Evolutionary conservation across 1,139 yeast genomes (phyloP).

Genomic region (Yamadazyma epiphylla): DNA sequence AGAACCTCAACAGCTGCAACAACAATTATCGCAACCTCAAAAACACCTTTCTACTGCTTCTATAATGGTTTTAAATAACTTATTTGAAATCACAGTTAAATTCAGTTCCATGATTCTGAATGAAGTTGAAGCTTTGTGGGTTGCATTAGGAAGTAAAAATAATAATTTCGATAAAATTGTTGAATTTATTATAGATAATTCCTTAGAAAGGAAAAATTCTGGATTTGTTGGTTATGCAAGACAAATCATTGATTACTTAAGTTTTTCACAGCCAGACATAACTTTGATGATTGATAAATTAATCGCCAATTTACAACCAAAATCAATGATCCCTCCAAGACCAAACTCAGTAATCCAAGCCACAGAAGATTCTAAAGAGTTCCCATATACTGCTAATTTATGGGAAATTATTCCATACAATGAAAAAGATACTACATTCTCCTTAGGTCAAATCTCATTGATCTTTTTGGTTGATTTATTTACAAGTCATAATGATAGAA

Average conservation of each 20-base stretch:
- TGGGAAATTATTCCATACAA: conserved; percentile 52
- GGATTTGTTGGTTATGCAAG: conserved; percentile 74
- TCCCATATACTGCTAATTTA: conserved; percentile 77
- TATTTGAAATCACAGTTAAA: conserved; percentile 80
- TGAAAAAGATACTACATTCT: conserved; percentile 74
- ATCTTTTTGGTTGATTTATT: conserved; percentile 80
- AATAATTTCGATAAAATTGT: conserved; percentile 69
- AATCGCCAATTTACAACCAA: conserved; percentile 71
- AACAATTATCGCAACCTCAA: too few relatives aligned
- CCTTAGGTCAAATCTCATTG: conserved; percentile 83
- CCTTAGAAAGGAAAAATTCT: conserved; percentile 70
- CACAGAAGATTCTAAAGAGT: conserved; percentile 14
- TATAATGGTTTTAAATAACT: conserved; percentile 74
- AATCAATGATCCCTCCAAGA: conserved; percentile 78
- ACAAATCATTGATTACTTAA: conserved; percentile 74
- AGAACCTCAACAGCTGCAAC: not conserved
- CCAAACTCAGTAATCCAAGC: conserved; percentile 14
- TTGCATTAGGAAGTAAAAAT: conserved; percentile 72
- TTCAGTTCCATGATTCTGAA: conserved; percentile 71
- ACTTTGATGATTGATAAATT: conserved; percentile 59
- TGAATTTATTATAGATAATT: conserved; percentile 64
- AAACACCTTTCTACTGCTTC: conserved; percentile 42
- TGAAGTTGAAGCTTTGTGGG: conserved; percentile 94
- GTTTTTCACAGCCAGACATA: conserved; percentile 57
- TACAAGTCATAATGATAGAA: conserved; percentile 54